Percentiles rank a stretch among this genome's conserved stretches.
These are phyloP conservation scores for Mycena sp. DNA, from an alignment of 1,284 basidiomycete species.

Conservation along the genomic window DNA sequence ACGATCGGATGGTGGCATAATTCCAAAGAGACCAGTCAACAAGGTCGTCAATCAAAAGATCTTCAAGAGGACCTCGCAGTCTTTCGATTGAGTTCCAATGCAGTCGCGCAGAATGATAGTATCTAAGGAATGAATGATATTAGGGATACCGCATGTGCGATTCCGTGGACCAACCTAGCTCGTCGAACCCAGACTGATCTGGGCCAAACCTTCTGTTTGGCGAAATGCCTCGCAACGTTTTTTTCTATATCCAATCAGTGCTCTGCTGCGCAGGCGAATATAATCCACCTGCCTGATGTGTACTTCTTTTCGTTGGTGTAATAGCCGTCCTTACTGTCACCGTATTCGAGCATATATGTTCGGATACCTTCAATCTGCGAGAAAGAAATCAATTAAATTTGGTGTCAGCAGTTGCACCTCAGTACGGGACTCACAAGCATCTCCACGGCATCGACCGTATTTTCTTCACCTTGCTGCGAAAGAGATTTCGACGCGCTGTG, in stretches of 20 bases:
- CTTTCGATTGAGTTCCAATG: conserved; percentile 81
- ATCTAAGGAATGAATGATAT: conserved; percentile 45
- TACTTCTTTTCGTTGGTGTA: conserved; percentile 69
- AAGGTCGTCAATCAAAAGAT: conserved; percentile 82
- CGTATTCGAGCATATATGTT: conserved; percentile 76
- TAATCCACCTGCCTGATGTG: conserved; percentile 39
- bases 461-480: conserved; percentile 81
- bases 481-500: conserved; percentile 76
- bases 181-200: conserved; percentile 71
- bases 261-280: background rate
- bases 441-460: conserved; percentile 88
- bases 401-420: background rate
- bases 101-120: conserved; percentile 73
- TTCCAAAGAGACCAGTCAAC: conserved; percentile 89
- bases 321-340: conserved; percentile 69
- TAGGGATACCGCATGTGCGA: background rate
- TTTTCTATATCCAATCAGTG: conserved; percentile 48
- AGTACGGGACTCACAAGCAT: conserved; percentile 57
- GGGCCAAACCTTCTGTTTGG: conserved; percentile 78
- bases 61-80: conserved; percentile 74
- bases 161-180: conserved; percentile 57
- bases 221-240: conserved; percentile 70
- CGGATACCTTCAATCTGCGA: conserved; percentile 68
- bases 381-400: background rate
- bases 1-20: conserved; percentile 75